Percentiles rank a stretch among this genome's conserved stretches.
Conservation (phyloP, 208 protist genomes). For the Leishmania mexicana region DNA sequence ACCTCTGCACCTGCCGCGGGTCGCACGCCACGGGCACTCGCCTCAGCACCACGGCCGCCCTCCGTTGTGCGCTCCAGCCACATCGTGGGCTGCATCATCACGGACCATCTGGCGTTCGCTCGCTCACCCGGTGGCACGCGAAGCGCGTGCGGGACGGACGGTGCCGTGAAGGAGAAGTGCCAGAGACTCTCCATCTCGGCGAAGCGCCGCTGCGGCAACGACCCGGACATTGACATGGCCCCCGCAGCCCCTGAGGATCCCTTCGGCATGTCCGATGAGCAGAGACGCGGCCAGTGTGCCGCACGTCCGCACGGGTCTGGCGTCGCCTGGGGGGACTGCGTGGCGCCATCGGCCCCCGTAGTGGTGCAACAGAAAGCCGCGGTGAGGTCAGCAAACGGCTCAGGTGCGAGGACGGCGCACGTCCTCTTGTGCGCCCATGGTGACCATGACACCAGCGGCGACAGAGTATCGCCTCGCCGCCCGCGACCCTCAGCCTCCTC, state of each 20-base stretch:
- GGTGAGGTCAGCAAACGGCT: neutral
- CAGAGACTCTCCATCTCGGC: neutral
- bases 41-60: neutral
- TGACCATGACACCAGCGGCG: neutral
- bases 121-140: neutral
- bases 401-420: neutral
- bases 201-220: constrained; percentile 6
- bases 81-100: neutral
- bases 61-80: neutral
- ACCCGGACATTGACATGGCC: neutral
- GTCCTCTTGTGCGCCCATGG: neutral
- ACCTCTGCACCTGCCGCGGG: neutral
- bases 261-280: neutral
- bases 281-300: neutral
- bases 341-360: neutral
- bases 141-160: neutral
- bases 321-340: neutral
- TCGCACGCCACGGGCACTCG: neutral
- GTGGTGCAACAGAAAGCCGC: neutral
- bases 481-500: neutral
- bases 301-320: neutral
- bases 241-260: neutral
- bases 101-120: neutral
- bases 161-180: neutral
- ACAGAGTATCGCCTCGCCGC: neutral